Evolutionary conservation across 768 basidiomycete genomes (phyloP), one percentile per base, ranked within the genome.

Genomic region (Trametes maxima): DNA sequence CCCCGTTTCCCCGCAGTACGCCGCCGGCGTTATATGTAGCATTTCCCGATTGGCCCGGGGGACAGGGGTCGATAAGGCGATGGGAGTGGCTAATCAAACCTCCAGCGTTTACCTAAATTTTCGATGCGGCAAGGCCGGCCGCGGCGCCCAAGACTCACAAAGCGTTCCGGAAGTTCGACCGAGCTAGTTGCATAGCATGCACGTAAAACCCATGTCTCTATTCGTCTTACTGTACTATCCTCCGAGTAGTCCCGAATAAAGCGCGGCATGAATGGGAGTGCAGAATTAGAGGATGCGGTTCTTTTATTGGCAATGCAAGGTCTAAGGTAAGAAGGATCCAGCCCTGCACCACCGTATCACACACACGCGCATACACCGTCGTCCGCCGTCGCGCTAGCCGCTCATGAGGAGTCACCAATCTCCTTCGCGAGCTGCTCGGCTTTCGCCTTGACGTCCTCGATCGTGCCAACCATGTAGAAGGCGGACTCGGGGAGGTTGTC

Each of bases 381-480:
- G 46, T 44, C 53, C 36, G 44, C 52, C 57, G 47, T 22, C 42
- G n/a, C 24, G 46, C 46, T 22, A 62, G 46, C 46, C 48, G 62
- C 53, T 59, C 57, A 67, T 69, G 68, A 75, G 64, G 74, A 74
- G 50, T 84, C 75, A 64, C 77, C 84, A 82, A 95, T 93, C 71
- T 98, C 95, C 85, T 96, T 96, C 60, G 94, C 92, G 68, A 96
- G 87, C 76, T 95, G 90, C 78, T 95, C 95, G 66, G 97, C 97
- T 88, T 99, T 99, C 67, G 84, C 77, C 83, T 96, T 95, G 75
- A 91, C 96, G 68, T 98, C 96, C 77, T 95, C 93, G 71, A 98
- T 96, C 69, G 94, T 96, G 68, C 96, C 96, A 72, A 87, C 86
- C 94, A 96, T 98, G 84, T 97, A 98, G 86, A 98, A 98, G 55